These are phyloP conservation scores for Cupressus sempervirens DNA, from an alignment of 75 land plant genomes.

Conservation along the genomic window DNA sequence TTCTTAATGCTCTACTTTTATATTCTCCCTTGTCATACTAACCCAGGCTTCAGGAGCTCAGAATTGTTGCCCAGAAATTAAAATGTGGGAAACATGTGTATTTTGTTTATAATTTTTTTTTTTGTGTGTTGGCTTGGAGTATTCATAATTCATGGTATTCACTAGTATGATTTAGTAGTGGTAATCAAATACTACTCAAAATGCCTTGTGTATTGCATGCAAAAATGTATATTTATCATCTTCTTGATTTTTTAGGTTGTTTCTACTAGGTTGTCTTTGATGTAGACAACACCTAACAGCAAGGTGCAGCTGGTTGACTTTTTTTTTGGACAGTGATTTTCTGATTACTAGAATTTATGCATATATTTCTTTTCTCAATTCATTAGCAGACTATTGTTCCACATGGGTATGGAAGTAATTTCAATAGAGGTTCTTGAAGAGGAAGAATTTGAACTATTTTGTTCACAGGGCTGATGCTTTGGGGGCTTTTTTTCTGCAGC, in stretches of 20 bases:
- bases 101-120: background rate
- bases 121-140: background rate
- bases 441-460: background rate
- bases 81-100: background rate
- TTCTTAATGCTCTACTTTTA: background rate
- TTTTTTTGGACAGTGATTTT: background rate
- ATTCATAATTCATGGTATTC: background rate
- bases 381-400: background rate
- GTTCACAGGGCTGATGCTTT: background rate
- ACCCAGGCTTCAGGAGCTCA: background rate
- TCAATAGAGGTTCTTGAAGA: background rate
- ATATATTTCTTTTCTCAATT: background rate
- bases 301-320: background rate
- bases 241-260: background rate
- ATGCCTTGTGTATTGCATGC: background rate
- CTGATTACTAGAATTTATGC: background rate
- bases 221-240: background rate
- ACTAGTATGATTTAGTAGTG: background rate
- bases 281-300: background rate
- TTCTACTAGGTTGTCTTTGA: background rate
- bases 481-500: constrained; percentile 38
- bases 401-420: background rate
- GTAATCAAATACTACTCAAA: background rate
- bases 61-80: background rate
- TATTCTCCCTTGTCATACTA: background rate